Conservation (phyloP, 2,329 filamentous ascomycete genomes). For the Trichoderma brevicompactum region DNA sequence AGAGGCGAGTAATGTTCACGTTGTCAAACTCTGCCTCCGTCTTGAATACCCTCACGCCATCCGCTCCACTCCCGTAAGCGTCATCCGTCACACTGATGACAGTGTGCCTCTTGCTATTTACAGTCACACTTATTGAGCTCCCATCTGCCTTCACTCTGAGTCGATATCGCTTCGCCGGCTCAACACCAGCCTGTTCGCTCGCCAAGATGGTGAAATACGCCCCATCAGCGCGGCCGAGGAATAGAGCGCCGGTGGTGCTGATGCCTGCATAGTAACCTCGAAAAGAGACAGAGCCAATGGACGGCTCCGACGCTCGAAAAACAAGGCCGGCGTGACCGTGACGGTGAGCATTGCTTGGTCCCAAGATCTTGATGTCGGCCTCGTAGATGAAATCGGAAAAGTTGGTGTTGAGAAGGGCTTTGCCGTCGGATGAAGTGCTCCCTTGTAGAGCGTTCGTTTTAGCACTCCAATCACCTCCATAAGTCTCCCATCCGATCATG, state of each 20-base stretch:
- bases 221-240: slow-evolving; percentile 33
- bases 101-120: slow-evolving; percentile 28
- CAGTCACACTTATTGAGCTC: slow-evolving; percentile 29
- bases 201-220: slow-evolving; percentile 28
- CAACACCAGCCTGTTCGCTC: slow-evolving; percentile 23
- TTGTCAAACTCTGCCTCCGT: slow-evolving; percentile 34
- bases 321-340: slow-evolving; percentile 42
- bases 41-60: slow-evolving; percentile 32
- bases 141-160: slow-evolving; percentile 30
- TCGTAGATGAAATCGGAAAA: slow-evolving; percentile 30
- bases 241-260: slow-evolving; percentile 35
- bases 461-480: slow-evolving; percentile 28
- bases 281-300: slow-evolving; percentile 27
- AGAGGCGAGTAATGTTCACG: slow-evolving; percentile 28
- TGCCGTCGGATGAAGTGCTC: slow-evolving; percentile 16
- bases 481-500: slow-evolving; percentile 45
- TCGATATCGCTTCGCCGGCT: slow-evolving; percentile 21
- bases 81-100: slow-evolving; percentile 29
- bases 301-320: slow-evolving; percentile 41
- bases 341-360: not conserved
- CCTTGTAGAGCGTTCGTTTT: slow-evolving; percentile 2
- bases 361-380: slow-evolving; percentile 18
- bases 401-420: slow-evolving; percentile 30
- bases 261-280: slow-evolving; percentile 41
- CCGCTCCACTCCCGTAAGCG: slow-evolving; percentile 29